Evolutionary conservation across 805 yeast genomes (phyloP), one percentile per base, ranked within the genome.

Genomic region (Ogataea methanolica): DNA sequence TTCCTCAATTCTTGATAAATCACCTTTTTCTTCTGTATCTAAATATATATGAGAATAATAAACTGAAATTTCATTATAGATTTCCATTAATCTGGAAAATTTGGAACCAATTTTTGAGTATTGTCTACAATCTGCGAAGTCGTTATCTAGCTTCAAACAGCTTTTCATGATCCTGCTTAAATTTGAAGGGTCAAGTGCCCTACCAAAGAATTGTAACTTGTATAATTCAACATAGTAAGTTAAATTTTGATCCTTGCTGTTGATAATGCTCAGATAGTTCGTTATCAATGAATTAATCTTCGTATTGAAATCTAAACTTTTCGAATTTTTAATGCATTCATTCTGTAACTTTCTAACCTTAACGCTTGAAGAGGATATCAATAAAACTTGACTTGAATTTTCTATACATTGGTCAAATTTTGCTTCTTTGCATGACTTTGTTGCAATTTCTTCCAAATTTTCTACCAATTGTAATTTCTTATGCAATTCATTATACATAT

Each of bases 61-160:
- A 22, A 65, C 60, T 1, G 82, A 76, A 45, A 78, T 74, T 14
- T 75, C 67, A 35, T 77, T 72, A 26, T 77, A 55, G 38, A 56
- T 67, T 56, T 52, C 67, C 49, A 68, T 65, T 37, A 73, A 67
- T 47, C 62, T 69, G 36, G 60, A 65, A 49, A 81, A 66, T 48
- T 74, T 77, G 31, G 78, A 70, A 47, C 69, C 69, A n/a, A 81
- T 63, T 55, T 83, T 78, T 11, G 87, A 76, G 31, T 75, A 58
- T 16, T 60, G 67, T 31, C 82, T 79, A 63, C 96, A 89, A 2
- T 65, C 68, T 26, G 68, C 67, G 53, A 75, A 76, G 52, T 88
- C 97, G 64, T 88, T 86, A 63, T 92, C 92, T 39, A 80, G 74
- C 46, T 85, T 81, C 42, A 92, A 68, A 62, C 97, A 90, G 52